Evolutionary conservation across 2,329 filamentous ascomycete species (phyloP).

Genomic region (Aspergillus sp.): DNA sequence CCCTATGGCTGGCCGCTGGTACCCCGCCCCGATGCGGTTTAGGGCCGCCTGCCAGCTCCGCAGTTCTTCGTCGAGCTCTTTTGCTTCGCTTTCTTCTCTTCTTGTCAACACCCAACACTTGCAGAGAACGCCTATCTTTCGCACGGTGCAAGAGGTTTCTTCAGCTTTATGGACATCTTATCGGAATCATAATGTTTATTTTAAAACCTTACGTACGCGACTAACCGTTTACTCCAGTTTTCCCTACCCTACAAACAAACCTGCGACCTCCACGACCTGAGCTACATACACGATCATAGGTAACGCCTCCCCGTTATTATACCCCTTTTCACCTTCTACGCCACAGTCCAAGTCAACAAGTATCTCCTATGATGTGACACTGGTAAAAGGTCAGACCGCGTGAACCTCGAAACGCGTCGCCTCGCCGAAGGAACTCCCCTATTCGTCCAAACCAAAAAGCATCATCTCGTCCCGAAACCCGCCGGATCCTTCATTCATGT

Average conservation of each 20-base stretch:
- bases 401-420: slow-evolving; percentile 8
- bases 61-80: background rate
- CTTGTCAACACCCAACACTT: background rate
- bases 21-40: slow-evolving; percentile 20
- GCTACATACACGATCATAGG: background rate
- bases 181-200: no score
- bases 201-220: no score
- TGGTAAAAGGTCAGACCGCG: slow-evolving; percentile 45
- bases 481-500: slow-evolving; percentile 1
- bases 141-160: no score
- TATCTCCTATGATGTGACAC: slow-evolving; percentile 39
- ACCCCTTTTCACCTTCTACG: background rate
- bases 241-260: slow-evolving; percentile 1
- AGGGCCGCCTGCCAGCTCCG: slow-evolving; percentile 6
- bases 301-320: slow-evolving; percentile 3
- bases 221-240: background rate
- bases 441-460: slow-evolving; percentile 1
- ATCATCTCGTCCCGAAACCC: slow-evolving; percentile 7
- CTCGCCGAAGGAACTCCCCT: slow-evolving; percentile 19
- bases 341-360: background rate
- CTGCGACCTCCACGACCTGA: background rate
- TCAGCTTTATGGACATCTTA: no score
- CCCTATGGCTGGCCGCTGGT: background rate
- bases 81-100: background rate
- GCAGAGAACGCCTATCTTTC: no score